Percentiles rank a stretch among this genome's conserved stretches.
Conservation (phyloP, 2,329 filamentous ascomycete species). For the Exutisphaerella laricina region DNA sequence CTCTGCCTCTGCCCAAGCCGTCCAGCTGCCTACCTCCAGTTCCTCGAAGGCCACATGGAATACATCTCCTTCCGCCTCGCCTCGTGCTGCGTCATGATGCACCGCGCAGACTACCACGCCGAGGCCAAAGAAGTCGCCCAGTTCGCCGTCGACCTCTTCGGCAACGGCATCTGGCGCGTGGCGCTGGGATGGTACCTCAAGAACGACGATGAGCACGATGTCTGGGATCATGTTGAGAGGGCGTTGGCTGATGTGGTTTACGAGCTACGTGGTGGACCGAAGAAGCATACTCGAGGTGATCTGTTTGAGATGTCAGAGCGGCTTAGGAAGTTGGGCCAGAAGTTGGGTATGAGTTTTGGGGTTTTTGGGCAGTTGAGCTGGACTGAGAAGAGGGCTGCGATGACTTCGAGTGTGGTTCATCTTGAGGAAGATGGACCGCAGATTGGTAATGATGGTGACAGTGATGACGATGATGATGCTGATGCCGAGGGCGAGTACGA, state of each 20-base stretch:
- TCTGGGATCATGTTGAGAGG: neutral
- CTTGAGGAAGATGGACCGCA: no score
- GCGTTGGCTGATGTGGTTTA: neutral
- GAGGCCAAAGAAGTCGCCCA: conserved; percentile 1
- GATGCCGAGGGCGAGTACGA: no score
- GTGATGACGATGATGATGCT: neutral
- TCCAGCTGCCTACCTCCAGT: neutral
- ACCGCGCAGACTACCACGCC: neutral
- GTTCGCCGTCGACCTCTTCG: conserved; percentile 3
- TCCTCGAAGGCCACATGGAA: neutral
- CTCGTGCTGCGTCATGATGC: neutral
- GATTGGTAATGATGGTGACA: neutral
- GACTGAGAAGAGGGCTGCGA: neutral
- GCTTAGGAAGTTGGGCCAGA: neutral
- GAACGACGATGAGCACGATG: neutral
- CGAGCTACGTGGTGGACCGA: conserved; percentile 1
- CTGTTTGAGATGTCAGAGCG: conserved; percentile 1
- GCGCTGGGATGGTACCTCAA: neutral
- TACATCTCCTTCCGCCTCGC: conserved; percentile 4
- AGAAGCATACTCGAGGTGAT: conserved; percentile 1
- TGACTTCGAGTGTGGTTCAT: neutral
- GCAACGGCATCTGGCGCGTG: neutral
- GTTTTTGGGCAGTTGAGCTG: neutral
- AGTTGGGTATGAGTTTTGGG: neutral
- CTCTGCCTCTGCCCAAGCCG: neutral